Conservation (phyloP, 2,329 filamentous ascomycete species). For the Coniochaeta sp. region DNA sequence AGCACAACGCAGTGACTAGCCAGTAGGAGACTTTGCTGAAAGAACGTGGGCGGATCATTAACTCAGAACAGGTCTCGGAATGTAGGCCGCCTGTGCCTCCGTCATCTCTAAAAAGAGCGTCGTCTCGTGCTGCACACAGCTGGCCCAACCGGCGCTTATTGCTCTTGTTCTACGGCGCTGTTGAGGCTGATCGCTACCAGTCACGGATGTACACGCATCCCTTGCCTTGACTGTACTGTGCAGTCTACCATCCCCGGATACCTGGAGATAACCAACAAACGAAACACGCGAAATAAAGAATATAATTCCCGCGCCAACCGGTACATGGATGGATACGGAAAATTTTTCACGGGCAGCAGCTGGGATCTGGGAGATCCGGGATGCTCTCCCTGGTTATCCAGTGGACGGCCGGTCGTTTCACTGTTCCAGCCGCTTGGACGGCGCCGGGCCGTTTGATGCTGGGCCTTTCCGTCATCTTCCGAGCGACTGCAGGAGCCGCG, state of each 20-base stretch:
- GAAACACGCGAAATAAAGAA: not conserved
- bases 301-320: not conserved
- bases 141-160: not conserved
- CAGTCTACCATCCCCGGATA: not conserved
- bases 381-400: not conserved
- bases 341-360: not conserved
- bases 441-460: not conserved
- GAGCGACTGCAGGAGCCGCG: not conserved
- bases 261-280: not conserved
- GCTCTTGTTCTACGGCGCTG: not conserved
- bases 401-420: not conserved
- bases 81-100: not conserved
- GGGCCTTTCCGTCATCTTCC: not conserved
- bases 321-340: not conserved
- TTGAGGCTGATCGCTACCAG: not conserved
- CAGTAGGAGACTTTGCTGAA: not conserved
- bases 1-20: not conserved
- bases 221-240: too few species aligned
- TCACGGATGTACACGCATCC: not conserved
- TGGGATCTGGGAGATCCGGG: not conserved
- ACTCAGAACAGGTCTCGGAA: not conserved
- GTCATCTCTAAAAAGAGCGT: not conserved
- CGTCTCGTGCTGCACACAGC: too few species aligned
- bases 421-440: constrained; percentile 1
- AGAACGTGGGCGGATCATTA: not conserved